Conservation (phyloP, 2,329 filamentous ascomycete genomes). For the Epichloe sp. region DNA sequence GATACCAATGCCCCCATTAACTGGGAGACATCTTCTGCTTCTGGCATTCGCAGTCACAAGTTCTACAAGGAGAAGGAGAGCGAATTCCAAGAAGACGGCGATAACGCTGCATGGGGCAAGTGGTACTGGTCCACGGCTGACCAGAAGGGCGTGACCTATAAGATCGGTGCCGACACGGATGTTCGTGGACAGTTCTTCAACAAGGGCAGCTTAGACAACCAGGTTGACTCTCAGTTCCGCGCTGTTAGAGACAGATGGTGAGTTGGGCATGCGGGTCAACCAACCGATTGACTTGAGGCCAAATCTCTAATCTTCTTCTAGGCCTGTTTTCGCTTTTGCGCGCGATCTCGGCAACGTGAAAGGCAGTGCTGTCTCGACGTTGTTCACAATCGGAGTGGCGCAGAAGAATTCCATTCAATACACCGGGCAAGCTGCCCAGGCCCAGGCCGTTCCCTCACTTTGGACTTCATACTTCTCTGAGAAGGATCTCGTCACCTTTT, state of each 20-base stretch:
- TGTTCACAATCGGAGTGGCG: conserved; percentile 66
- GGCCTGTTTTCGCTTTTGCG: conserved; percentile 72
- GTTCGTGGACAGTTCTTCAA: conserved; percentile 55
- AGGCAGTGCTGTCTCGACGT: conserved; percentile 25
- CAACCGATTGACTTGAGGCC: neutral
- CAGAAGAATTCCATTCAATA: conserved; percentile 69
- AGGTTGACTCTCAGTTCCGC: conserved; percentile 49
- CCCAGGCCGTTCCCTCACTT: conserved; percentile 52
- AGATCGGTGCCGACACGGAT: conserved; percentile 53
- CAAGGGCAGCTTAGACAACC: conserved; percentile 49
- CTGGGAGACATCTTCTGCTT: conserved; percentile 44
- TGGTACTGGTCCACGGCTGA: conserved; percentile 61
- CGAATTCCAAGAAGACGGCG: conserved; percentile 51
- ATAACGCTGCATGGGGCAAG: conserved; percentile 71
- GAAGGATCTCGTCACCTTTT: conserved; percentile 53
- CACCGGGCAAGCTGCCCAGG: conserved; percentile 50
- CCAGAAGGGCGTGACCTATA: conserved; percentile 41
- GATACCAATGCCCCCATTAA: conserved; percentile 40
- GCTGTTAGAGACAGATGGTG: conserved; percentile 21
- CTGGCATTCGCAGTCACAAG: conserved; percentile 49
- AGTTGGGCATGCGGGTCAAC: conserved; percentile 9
- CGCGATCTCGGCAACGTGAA: conserved; percentile 41
- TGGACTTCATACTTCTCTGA: conserved; percentile 61
- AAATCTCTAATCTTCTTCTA: conserved; percentile 4
- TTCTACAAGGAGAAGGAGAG: conserved; percentile 47